A percentile compares a stretch with the other conserved stretches of the same genome.
Evolutionary conservation across 805 yeast genomes (phyloP).

Genomic region (Aciculoconidium aculeatum): DNA sequence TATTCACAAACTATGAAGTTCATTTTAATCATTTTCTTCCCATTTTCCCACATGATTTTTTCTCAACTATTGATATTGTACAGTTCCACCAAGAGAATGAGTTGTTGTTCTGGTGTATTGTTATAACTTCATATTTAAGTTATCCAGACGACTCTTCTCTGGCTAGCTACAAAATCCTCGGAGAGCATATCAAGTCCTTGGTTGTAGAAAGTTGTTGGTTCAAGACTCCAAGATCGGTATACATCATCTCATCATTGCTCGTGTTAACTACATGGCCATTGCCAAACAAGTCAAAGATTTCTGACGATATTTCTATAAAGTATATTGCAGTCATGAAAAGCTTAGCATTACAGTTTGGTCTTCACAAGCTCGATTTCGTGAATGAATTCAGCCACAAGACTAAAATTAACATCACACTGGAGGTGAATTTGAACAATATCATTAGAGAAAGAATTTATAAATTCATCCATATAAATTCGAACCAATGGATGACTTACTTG

Average conservation of each 20-base stretch:
- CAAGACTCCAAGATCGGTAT: slow-evolving; percentile 39
- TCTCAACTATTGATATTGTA: slow-evolving; percentile 9
- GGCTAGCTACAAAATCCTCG: slow-evolving; percentile 17
- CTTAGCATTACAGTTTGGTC: slow-evolving; percentile 37
- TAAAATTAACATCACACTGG: slow-evolving; percentile 16
- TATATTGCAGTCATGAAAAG: slow-evolving; percentile 34
- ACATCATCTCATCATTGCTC: slow-evolving; percentile 31
- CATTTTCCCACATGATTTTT: slow-evolving; percentile 18
- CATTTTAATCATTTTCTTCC: slow-evolving; percentile 29
- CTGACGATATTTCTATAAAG: slow-evolving; percentile 30
- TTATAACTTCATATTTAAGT: slow-evolving; percentile 28
- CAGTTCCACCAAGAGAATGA: slow-evolving; percentile 21
- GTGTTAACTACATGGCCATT: slow-evolving; percentile 43
- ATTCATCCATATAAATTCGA: slow-evolving; percentile 36
- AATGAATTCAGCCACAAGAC: slow-evolving; percentile 36
- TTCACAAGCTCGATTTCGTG: slow-evolving; percentile 36
- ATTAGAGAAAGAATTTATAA: slow-evolving; percentile 39
- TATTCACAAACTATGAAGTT: slow-evolving; percentile 19
- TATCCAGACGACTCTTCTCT: slow-evolving; percentile 10
- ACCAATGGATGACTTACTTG: slow-evolving; percentile 36
- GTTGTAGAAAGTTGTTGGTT: slow-evolving; percentile 40
- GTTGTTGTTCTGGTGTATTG: slow-evolving; percentile 37
- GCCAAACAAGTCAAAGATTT: slow-evolving; percentile 22
- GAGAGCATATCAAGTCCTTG: slow-evolving; percentile 29
- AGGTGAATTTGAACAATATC: slow-evolving; percentile 26